phyloP scores from a whole-genome alignment of 202 grass and related monocot species.

The Hordeum pubiflorum region DNA sequence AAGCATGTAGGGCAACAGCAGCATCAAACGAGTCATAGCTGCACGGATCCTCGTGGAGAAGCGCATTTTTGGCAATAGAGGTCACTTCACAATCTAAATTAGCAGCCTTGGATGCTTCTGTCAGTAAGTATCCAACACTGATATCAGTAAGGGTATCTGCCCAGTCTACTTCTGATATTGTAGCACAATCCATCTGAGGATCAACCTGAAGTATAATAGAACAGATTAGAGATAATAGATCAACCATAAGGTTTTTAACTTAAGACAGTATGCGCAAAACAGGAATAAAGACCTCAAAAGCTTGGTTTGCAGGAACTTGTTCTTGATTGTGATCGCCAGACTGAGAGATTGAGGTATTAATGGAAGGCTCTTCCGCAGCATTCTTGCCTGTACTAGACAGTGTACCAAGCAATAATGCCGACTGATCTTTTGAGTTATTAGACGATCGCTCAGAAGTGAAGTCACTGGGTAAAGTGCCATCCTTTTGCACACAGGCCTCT shows the following conservation, averaged over 20 bases:
- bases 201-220: slow-evolving; percentile 38
- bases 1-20: slow-evolving; percentile 79
- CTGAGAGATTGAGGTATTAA: slow-evolving; percentile 12
- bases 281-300: slow-evolving; percentile 44
- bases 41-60: slow-evolving; percentile 39
- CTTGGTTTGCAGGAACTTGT: slow-evolving; percentile 39
- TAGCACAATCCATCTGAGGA: slow-evolving; percentile 21
- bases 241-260: background rate
- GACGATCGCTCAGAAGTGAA: slow-evolving; percentile 26
- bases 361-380: background rate
- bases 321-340: slow-evolving; percentile 36
- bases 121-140: slow-evolving; percentile 84
- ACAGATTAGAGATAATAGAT: slow-evolving; percentile 14
- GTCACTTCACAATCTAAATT: slow-evolving; percentile 45
- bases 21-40: slow-evolving; percentile 98
- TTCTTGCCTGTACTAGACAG: slow-evolving; percentile 19
- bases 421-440: slow-evolving; percentile 32
- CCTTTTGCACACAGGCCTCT: slow-evolving; percentile 23
- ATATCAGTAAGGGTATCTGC: slow-evolving; percentile 90
- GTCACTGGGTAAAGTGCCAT: slow-evolving; percentile 20
- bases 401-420: slow-evolving; percentile 15
- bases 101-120: slow-evolving; percentile 72
- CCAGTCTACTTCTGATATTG: slow-evolving; percentile 65
- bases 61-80: slow-evolving; percentile 29
- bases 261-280: slow-evolving; percentile 24